Evolutionary conservation across 441 rosid genomes (phyloP), one percentile per base, ranked within the genome.

Genomic region (Populus hybrid): DNA sequence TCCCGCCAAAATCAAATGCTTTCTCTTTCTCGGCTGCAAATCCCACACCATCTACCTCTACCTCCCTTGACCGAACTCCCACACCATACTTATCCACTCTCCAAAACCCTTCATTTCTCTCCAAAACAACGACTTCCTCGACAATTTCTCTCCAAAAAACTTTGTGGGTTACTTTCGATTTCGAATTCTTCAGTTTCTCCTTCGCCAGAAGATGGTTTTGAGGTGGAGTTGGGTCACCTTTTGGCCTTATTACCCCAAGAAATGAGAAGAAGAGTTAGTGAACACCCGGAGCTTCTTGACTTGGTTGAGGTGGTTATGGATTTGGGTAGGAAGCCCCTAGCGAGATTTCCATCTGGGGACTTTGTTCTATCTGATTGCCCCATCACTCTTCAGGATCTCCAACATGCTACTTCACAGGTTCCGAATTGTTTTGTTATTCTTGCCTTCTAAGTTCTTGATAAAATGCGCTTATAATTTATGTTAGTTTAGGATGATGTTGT

Each of bases 321-420:
- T 80, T 84, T 95, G 83, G 99, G 99, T 63, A 92, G 99, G 70
- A 87, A 83, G 61, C 99, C 98, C 18, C 83, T 93, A 23, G 96
- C 98, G 28, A 87, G 99, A 69, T 95, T 93, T 80, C 99, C 98
- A 23, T 89, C 94, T 4, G 99, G 98, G 12, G 98, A 93, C 73
- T 89, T 91, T 50, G 77, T 87, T 35, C 26, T 93, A 74, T 89
- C 94, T 16, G 92, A 92, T 67, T 86, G 75, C 2, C 85, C 88
- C 16, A 89, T 95, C 82, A 82, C 84, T 1, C 82, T 82, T 69
- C 80, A 90, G 76, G 95, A 89, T 74, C 82, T 93, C 12, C 78
- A 87, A 72, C 86, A 84, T 61, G 98, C 97, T 75, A 88, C 92
- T 32, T 88, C 98, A 74, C 95, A 92, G 91, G 98, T 86, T 67